A percentile compares a stretch with the other conserved stretches of the same genome.
These are phyloP conservation scores for Phytopythium chamaehyphon DNA, from an alignment of 352 stramenopile species.

Conservation along the genomic window DNA sequence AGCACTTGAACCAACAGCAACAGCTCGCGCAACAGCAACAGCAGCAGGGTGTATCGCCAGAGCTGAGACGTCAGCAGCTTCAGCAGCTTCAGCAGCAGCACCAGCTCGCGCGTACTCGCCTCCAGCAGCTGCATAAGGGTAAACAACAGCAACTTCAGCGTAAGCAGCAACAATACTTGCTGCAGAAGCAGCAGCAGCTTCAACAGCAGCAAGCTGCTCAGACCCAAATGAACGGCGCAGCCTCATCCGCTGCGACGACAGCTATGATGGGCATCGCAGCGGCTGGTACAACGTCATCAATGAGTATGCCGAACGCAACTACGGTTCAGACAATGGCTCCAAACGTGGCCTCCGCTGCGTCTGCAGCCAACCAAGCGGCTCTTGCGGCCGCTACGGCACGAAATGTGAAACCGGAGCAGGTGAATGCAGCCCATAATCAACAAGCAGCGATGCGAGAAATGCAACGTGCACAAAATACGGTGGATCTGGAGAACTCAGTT, in stretches of 20 bases:
- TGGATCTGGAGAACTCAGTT: slow-evolving; percentile 38
- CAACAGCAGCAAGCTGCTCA: slow-evolving; percentile 34
- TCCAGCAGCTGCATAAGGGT: slow-evolving; percentile 74
- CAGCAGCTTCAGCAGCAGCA: slow-evolving; percentile 79
- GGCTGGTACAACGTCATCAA: slow-evolving; percentile 21
- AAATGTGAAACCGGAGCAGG: slow-evolving; percentile 54
- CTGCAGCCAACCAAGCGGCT: slow-evolving; percentile 19
- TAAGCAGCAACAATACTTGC: slow-evolving; percentile 76
- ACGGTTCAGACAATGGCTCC: slow-evolving; percentile 32
- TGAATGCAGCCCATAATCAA: slow-evolving; percentile 49
- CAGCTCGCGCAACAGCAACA: slow-evolving; percentile 68
- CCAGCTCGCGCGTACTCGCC: slow-evolving; percentile 49
- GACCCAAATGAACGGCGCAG: slow-evolving; percentile 16
- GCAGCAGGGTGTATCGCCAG: slow-evolving; percentile 50
- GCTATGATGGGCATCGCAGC: slow-evolving; percentile 30
- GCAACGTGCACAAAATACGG: slow-evolving; percentile 56
- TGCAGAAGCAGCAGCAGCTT: slow-evolving; percentile 75
- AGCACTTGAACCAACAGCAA: slow-evolving; percentile 75
- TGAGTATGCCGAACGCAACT: slow-evolving; percentile 35
- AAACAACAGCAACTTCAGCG: slow-evolving; percentile 80
- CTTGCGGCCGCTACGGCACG: slow-evolving; percentile 21
- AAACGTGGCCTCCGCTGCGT: slow-evolving; percentile 12
- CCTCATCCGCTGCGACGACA: slow-evolving; percentile 14
- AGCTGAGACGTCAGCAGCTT: slow-evolving; percentile 61
- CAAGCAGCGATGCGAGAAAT: slow-evolving; percentile 58